Percentiles rank a stretch among this genome's conserved stretches.
phyloP scores from a whole-genome alignment of 306 rosid species.

The Pyrus communis region DNA sequence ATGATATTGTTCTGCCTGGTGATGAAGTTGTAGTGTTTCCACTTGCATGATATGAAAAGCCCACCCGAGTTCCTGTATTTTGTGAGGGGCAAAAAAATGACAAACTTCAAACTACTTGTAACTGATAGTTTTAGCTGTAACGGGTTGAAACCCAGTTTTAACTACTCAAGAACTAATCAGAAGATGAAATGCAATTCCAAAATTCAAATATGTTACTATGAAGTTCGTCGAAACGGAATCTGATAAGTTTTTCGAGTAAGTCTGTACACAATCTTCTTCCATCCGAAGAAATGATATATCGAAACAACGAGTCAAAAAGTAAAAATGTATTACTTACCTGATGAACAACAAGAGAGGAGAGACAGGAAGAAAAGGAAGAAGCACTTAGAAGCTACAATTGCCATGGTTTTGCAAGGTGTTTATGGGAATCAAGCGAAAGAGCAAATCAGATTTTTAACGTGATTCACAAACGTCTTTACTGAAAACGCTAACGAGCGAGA shows the following conservation, averaged over 20 bases:
- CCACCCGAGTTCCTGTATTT: slow-evolving; percentile 42
- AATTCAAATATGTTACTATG: neutral
- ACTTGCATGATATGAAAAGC: slow-evolving; percentile 38
- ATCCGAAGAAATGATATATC: neutral
- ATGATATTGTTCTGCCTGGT: slow-evolving; percentile 19
- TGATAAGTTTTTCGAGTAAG: neutral
- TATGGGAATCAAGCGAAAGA: slow-evolving; percentile 29
- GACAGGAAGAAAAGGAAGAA: slow-evolving; percentile 42
- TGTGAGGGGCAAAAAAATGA: neutral
- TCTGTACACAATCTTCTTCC: neutral
- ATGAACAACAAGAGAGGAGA: slow-evolving; percentile 41
- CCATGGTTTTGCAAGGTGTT: slow-evolving; percentile 35
- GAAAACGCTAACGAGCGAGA: neutral
- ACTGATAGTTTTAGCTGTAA: neutral
- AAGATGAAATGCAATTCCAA: neutral
- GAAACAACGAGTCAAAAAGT: neutral
- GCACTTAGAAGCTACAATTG: slow-evolving; percentile 37
- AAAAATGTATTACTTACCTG: slow-evolving; percentile 39
- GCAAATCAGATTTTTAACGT: slow-evolving; percentile 15
- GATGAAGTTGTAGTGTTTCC: slow-evolving; percentile 30
- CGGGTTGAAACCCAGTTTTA: neutral
- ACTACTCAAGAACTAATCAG: neutral
- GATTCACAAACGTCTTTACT: slow-evolving; percentile 6
- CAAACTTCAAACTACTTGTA: slow-evolving; percentile 4
- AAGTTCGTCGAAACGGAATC: neutral